Conservation (phyloP, 2,329 filamentous ascomycete genomes). For the Microsporum canis region DNA sequence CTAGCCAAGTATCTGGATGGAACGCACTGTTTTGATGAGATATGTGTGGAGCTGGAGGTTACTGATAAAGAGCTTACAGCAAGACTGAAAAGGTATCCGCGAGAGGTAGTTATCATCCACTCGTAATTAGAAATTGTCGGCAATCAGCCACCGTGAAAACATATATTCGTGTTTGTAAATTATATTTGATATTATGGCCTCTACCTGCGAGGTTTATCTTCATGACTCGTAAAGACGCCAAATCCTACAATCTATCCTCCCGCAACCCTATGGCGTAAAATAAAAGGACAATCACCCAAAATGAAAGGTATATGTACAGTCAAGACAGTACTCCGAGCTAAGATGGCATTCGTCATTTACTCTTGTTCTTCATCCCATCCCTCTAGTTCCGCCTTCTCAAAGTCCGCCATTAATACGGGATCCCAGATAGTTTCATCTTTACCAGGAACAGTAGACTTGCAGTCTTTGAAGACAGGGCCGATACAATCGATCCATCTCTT, state of each 20-base stretch:
- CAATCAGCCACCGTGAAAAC: neutral
- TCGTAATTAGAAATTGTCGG: slow-evolving; percentile 22
- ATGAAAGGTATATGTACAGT: neutral
- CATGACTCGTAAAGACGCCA: neutral
- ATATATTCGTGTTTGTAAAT: neutral
- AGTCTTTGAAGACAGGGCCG: slow-evolving; percentile 78
- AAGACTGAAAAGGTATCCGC: slow-evolving; percentile 33
- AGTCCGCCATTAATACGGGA: slow-evolving; percentile 56
- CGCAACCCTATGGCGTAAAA: neutral
- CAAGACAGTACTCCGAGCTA: neutral
- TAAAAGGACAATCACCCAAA: neutral
- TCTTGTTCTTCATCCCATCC: slow-evolving; percentile 72
- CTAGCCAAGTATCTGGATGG: slow-evolving; percentile 37
- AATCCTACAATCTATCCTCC: neutral
- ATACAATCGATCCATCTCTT: slow-evolving; percentile 85
- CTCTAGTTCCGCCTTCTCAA: slow-evolving; percentile 66
- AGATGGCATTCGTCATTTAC: slow-evolving; percentile 22
- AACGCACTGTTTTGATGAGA: slow-evolving; percentile 40
- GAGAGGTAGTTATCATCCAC: slow-evolving; percentile 38
- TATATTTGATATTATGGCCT: neutral
- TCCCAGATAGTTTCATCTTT: slow-evolving; percentile 63
- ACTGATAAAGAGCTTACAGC: slow-evolving; percentile 37
- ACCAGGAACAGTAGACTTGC: slow-evolving; percentile 62
- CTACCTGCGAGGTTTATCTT: neutral
- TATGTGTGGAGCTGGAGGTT: slow-evolving; percentile 40